Evolutionary conservation across 2,329 filamentous ascomycete genomes (phyloP).

Genomic region (Trichophyton verrucosum): DNA sequence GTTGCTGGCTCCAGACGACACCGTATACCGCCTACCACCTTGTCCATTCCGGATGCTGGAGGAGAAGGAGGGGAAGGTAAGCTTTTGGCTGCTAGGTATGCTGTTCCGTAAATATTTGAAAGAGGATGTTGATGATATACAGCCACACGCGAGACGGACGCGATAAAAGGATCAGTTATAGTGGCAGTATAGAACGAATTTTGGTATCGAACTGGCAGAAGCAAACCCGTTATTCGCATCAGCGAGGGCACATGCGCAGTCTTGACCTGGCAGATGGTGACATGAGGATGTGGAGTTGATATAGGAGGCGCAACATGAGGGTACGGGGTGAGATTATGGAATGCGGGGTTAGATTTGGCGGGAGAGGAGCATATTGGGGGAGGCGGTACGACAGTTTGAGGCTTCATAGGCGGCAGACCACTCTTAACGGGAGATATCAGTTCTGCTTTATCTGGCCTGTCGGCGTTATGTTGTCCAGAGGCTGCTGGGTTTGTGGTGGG

Average conservation of each 20-base stretch:
- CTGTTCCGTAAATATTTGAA: slow-evolving; percentile 15
- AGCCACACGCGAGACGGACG: slow-evolving; percentile 47
- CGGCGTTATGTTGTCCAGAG: neutral
- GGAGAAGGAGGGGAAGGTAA: slow-evolving; percentile 14
- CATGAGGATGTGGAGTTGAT: slow-evolving; percentile 34
- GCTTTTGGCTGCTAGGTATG: slow-evolving; percentile 7
- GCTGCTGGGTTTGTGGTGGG: slow-evolving; percentile 5
- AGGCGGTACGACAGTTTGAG: slow-evolving; percentile 11
- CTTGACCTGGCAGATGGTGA: slow-evolving; percentile 42
- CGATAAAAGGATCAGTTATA: slow-evolving; percentile 41
- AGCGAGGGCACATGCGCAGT: slow-evolving; percentile 43
- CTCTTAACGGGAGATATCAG: slow-evolving; percentile 1
- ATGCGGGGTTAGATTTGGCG: slow-evolving; percentile 18
- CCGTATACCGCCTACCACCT: slow-evolving; percentile 38
- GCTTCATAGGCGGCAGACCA: slow-evolving; percentile 3
- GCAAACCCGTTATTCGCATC: slow-evolving; percentile 45
- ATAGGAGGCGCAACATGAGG: slow-evolving; percentile 13
- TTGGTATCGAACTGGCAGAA: slow-evolving; percentile 50
- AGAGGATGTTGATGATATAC: slow-evolving; percentile 42
- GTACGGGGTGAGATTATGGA: slow-evolving; percentile 18
- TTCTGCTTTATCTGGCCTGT: neutral
- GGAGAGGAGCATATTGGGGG: slow-evolving; percentile 8
- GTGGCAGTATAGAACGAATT: slow-evolving; percentile 50
- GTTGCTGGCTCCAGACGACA: slow-evolving; percentile 32
- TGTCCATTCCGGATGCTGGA: slow-evolving; percentile 21